A percentile compares a stretch with the other conserved stretches of the same genome.
phyloP scores from a whole-genome alignment of 2,329 filamentous ascomycete species.

The Magnaporthiopsis incrustans region DNA sequence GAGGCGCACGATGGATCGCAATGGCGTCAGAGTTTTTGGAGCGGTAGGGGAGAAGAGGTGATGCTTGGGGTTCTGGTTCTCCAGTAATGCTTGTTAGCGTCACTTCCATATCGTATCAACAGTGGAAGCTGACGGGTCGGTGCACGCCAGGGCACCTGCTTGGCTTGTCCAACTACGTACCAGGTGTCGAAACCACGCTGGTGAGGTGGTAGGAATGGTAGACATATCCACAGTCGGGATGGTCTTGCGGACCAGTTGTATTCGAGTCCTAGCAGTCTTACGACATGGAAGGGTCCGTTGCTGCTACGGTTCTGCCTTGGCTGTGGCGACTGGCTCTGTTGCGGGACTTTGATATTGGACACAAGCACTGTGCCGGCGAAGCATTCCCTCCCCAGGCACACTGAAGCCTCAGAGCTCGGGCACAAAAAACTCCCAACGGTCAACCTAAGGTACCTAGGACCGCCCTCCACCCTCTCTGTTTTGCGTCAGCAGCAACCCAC shows the following conservation, averaged over 20 bases:
- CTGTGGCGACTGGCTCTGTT: not conserved
- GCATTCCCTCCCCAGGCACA: too few species aligned
- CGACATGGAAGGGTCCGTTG: not conserved
- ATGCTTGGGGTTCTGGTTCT: conserved; percentile 3
- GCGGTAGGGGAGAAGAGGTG: not conserved
- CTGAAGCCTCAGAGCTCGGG: not conserved
- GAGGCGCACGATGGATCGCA: conserved; percentile 12
- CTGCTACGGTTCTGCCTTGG: not conserved
- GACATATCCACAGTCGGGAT: not conserved
- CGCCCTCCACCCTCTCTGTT: not conserved
- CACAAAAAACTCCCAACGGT: not conserved
- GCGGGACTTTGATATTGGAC: not conserved
- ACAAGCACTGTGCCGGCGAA: too few species aligned
- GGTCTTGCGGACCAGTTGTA: not conserved
- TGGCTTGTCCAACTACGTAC: not conserved
- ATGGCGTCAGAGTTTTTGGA: conserved; percentile 13
- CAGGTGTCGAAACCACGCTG: not conserved
- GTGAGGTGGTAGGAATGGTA: not conserved
- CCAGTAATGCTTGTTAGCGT: not conserved
- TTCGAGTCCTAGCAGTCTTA: not conserved
- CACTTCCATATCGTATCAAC: not conserved
- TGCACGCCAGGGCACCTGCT: not conserved
- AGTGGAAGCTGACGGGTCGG: not conserved
- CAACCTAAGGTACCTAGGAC: not conserved
- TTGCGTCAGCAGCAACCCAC: not conserved